Evolutionary conservation across 1,284 basidiomycete genomes (phyloP), one percentile per base, ranked within the genome.

Genomic region (Leccinum proximum): DNA sequence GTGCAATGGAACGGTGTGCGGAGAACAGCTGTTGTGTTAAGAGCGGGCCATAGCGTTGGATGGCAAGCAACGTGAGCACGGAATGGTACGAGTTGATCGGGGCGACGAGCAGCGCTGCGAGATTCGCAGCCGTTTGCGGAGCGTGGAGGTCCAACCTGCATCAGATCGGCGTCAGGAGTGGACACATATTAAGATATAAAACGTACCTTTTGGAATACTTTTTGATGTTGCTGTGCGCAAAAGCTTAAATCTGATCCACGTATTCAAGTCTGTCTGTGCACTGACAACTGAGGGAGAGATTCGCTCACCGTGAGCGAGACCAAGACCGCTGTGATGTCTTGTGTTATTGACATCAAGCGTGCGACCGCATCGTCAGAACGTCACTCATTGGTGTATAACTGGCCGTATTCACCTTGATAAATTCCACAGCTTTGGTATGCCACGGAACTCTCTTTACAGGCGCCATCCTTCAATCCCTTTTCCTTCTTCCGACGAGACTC

Each of bases 261-360:
- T 98, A 97, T 81, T 97, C 94, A 62, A 98, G 83, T 66, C 92
- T 83, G 74, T 97, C 95, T 5, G 96, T 96, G 76, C 98, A 98
- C 30, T 30, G 30, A 76, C 96, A 98, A 77, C 93, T 96, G 48
- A 98, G 80, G 2, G 94, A 96, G 13, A 98, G 83, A 75, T 97
- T 97, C 54, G 92, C 22, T 26, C 22, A 26, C 22, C 26, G 26
- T 93, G 48, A 98, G 81, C 1, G 96, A 98, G 6, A 97, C 96
- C 64, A 97, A 82, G 16, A 98, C 85, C 0, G 95, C 96, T 0
- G 96, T 97, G 73, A 97, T 89, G 72, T 98, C 96, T 77, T 97
- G 95, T 72, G 30, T 30, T 30, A 98, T 94, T 48, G 94, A 94
- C 58, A 98, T 67, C 96, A 91, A 64, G 95, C 94, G 94, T 96